These are phyloP conservation scores for Aspergillus chevalieri DNA, from an alignment of 2,329 filamentous ascomycete genomes.

Conservation along the genomic window DNA sequence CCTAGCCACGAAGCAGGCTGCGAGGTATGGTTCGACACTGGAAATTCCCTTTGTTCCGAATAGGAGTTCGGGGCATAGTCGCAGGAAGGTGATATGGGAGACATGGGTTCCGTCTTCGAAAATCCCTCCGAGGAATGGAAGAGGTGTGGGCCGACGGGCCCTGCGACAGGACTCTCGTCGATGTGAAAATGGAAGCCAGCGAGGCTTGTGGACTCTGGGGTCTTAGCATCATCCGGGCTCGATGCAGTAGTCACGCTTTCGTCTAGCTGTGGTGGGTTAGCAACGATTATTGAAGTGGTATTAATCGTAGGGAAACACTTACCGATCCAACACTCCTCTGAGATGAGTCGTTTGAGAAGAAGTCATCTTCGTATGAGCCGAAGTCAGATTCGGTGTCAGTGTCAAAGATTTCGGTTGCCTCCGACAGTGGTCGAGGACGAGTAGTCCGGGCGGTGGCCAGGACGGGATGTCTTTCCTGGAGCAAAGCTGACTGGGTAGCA, in stretches of 20 bases:
- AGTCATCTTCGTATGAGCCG: slow-evolving; percentile 9
- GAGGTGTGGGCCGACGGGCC: slow-evolving; percentile 78
- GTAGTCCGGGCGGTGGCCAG: background rate
- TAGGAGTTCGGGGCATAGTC: background rate
- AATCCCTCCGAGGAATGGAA: slow-evolving; percentile 57
- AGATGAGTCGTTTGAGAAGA: slow-evolving; percentile 11
- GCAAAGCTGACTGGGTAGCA: background rate
- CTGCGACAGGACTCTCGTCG: slow-evolving; percentile 61
- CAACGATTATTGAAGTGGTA: background rate
- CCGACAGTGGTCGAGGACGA: slow-evolving; percentile 9
- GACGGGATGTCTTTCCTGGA: background rate
- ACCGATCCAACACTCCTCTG: slow-evolving; percentile 12
- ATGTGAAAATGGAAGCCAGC: slow-evolving; percentile 57
- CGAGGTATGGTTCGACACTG: too few species aligned
- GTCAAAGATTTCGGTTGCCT: slow-evolving; percentile 26
- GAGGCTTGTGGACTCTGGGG: slow-evolving; percentile 63
- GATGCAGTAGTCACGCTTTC: slow-evolving; percentile 81
- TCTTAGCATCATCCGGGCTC: slow-evolving; percentile 75
- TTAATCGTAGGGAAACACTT: background rate
- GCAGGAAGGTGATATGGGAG: slow-evolving; percentile 9
- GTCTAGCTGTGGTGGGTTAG: slow-evolving; percentile 49
- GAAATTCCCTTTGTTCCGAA: too few species aligned
- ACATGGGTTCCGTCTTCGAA: slow-evolving; percentile 8
- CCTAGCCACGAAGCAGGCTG: too few species aligned
- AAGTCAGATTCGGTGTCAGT: slow-evolving; percentile 27